Conservation (phyloP, 176 grass and related monocot genomes). For the Pontederia paniculata region DNA sequence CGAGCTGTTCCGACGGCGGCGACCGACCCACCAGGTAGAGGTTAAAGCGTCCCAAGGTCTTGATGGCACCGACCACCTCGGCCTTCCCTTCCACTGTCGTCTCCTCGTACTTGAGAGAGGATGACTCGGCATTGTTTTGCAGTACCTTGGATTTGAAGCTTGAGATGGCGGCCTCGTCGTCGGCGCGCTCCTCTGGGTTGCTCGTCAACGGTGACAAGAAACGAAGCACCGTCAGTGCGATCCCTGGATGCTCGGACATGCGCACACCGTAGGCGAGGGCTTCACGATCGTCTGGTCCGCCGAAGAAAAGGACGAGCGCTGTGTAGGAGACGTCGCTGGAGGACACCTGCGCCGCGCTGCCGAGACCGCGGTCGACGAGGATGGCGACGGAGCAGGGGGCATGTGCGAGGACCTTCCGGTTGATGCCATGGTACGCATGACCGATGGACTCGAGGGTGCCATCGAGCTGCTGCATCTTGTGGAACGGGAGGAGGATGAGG, state of each 20-base stretch:
- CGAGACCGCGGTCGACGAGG: constrained; percentile 13
- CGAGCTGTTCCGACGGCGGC: background rate
- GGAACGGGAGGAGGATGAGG: constrained; percentile 9
- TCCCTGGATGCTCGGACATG: constrained; percentile 8
- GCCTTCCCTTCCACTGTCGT: background rate
- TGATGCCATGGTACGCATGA: background rate
- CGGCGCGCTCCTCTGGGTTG: background rate
- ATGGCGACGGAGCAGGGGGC: constrained; percentile 11
- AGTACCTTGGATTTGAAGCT: background rate
- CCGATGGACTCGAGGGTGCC: constrained; percentile 7
- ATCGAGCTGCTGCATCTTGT: constrained; percentile 7
- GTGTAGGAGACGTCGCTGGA: constrained; percentile 10
- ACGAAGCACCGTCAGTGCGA: background rate
- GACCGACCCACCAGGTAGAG: constrained; percentile 4
- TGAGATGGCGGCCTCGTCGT: background rate
- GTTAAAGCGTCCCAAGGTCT: background rate
- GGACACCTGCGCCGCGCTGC: background rate
- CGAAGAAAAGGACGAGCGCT: constrained; percentile 3
- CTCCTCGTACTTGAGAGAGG: background rate
- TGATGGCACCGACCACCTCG: background rate
- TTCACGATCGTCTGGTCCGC: constrained; percentile 7
- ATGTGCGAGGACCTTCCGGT: background rate
- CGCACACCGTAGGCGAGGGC: constrained; percentile 2
- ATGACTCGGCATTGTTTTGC: background rate
- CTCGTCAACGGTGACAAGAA: background rate